Conservation (phyloP, 352 stramenopile species). For the Pythium sukuiense region DNA sequence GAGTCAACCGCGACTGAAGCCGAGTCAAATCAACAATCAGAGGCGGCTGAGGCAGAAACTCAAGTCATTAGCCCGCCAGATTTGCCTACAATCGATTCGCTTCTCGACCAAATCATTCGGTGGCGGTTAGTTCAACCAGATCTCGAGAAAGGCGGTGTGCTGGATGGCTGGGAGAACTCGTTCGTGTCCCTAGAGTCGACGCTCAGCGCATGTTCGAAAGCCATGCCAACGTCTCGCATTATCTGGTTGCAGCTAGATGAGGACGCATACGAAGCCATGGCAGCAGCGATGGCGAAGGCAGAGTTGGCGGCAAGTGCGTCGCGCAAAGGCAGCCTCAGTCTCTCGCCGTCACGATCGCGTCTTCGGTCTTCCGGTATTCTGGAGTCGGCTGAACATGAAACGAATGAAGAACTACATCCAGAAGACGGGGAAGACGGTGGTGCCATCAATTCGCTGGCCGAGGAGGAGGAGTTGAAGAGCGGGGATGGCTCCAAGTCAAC, state of each 20-base stretch:
- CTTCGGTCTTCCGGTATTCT: conserved; percentile 4
- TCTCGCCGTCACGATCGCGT: conserved; percentile 12
- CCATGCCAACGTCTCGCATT: conserved; percentile 44
- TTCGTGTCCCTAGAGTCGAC: conserved; percentile 45
- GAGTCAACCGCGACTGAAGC: not conserved
- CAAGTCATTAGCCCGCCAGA: not conserved
- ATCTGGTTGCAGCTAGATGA: conserved; percentile 68
- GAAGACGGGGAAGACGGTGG: not conserved
- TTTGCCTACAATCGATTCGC: conserved; percentile 22
- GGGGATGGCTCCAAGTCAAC: not conserved
- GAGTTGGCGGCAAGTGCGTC: not conserved
- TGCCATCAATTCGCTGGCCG: not conserved
- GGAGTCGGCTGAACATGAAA: not conserved
- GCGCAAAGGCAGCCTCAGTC: not conserved
- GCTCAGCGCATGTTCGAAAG: conserved; percentile 38
- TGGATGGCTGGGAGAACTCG: conserved; percentile 75
- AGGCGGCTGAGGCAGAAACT: not conserved
- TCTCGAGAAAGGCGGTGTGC: conserved; percentile 56
- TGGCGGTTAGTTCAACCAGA: conserved; percentile 69
- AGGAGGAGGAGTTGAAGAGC: not conserved
- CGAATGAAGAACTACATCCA: not conserved
- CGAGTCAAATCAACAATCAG: not conserved
- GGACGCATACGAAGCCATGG: conserved; percentile 63
- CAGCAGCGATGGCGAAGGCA: conserved; percentile 13
- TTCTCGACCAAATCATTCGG: conserved; percentile 59